Percentiles rank a stretch among this genome's conserved stretches.
Conservation (phyloP, 495 filamentous ascomycete genomes). For the Rhizodiscina lignyota region DNA sequence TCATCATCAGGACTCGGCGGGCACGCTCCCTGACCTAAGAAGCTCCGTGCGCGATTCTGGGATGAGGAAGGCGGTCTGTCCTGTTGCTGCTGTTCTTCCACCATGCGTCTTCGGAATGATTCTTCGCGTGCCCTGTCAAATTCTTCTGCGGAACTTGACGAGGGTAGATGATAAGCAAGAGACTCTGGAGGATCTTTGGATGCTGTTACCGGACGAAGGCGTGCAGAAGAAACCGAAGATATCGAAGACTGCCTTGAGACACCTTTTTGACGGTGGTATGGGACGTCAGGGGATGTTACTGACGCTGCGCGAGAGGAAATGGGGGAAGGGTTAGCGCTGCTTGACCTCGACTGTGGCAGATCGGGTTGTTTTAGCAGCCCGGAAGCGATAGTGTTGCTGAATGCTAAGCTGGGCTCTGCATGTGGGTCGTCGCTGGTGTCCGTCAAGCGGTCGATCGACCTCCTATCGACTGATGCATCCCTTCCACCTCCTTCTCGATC, state of each 20-base stretch:
- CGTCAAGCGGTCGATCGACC: constrained; percentile 29
- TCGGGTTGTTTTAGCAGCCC: constrained; percentile 22
- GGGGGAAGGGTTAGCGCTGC: constrained; percentile 7
- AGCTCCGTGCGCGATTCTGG: constrained; percentile 6
- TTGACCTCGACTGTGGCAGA: constrained; percentile 12
- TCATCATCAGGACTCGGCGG: constrained; percentile 25
- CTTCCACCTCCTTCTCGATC: constrained; percentile 28
- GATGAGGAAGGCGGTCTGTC: constrained; percentile 5
- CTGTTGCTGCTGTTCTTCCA: constrained; percentile 7
- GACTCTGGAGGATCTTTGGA: neutral
- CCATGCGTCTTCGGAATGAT: constrained; percentile 11
- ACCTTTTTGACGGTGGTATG: neutral
- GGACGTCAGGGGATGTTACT: neutral
- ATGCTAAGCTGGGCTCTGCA: constrained; percentile 20
- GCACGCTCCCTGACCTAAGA: constrained; percentile 12
- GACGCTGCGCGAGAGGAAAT: constrained; percentile 7
- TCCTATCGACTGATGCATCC: no score
- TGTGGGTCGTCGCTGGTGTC: constrained; percentile 20
- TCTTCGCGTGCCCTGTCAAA: constrained; percentile 21
- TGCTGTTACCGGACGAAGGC: neutral
- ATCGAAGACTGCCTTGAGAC: constrained; percentile 9
- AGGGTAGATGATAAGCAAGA: no score
- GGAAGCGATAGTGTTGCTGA: constrained; percentile 19
- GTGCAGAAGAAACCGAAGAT: constrained; percentile 9
- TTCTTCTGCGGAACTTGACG: constrained; percentile 12